Percentiles rank a stretch among this genome's conserved stretches.
phyloP scores from a whole-genome alignment of 2,329 filamentous ascomycete species.

The Paracoccidioides brasiliensis region DNA sequence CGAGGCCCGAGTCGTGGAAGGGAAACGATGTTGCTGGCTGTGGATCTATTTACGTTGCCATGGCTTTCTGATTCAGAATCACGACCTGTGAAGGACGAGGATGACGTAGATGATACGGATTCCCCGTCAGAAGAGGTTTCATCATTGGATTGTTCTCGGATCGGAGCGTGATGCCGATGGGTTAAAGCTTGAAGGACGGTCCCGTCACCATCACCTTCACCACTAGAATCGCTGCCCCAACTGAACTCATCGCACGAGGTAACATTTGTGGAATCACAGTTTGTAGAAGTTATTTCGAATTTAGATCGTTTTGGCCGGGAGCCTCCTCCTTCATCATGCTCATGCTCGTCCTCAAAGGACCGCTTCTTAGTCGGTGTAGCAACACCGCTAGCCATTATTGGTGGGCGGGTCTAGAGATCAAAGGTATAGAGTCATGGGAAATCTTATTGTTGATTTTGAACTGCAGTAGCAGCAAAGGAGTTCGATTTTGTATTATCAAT shows the following conservation, averaged over 20 bases:
- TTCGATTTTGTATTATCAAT: neutral
- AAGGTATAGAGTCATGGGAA: neutral
- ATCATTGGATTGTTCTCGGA: neutral
- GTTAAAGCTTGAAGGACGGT: neutral
- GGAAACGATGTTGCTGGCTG: conserved; percentile 5
- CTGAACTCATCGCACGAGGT: neutral
- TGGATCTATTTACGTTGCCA: neutral
- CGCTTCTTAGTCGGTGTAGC: conserved; percentile 2
- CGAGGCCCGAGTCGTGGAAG: conserved; percentile 20
- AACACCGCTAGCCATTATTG: neutral
- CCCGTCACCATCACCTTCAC: neutral
- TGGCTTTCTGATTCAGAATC: conserved; percentile 14
- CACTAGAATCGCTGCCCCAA: neutral
- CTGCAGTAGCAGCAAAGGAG: too few species aligned
- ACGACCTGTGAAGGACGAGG: conserved; percentile 15
- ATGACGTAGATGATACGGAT: conserved; percentile 6
- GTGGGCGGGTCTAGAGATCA: neutral
- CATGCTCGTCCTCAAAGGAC: neutral
- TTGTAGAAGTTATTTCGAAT: neutral
- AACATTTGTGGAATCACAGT: neutral
- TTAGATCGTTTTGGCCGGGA: conserved; percentile 1
- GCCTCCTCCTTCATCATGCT: neutral
- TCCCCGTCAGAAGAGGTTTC: conserved; percentile 9
- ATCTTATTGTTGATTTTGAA: neutral
- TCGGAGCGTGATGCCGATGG: neutral